Conservation (phyloP, 345 rosid genomes). For the Capsella bursapastoris region DNA sequence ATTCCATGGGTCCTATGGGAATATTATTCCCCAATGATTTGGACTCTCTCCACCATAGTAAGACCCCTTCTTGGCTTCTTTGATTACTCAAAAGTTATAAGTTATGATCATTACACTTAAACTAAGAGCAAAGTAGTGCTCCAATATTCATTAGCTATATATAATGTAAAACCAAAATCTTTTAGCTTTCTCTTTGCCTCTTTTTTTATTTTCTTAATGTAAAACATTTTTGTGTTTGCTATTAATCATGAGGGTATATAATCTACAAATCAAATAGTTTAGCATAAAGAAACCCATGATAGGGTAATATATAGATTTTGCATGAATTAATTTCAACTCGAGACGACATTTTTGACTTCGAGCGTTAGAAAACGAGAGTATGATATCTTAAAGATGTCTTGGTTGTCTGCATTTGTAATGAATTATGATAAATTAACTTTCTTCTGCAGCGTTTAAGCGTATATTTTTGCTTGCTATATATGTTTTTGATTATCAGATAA, state of each 20-base stretch:
- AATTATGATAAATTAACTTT: background rate
- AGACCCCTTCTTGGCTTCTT: constrained; percentile 24
- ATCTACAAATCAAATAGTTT: constrained; percentile 11
- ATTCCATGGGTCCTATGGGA: constrained; percentile 37
- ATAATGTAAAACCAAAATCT: constrained; percentile 35
- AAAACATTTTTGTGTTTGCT: constrained; percentile 13
- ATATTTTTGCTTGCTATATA: background rate
- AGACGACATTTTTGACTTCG: constrained; percentile 46
- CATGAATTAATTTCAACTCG: constrained; percentile 31
- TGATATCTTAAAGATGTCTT: constrained; percentile 20
- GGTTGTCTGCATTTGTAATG: constrained; percentile 18
- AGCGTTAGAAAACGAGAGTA: constrained; percentile 20
- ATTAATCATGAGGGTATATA: constrained; percentile 16
- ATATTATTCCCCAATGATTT: constrained; percentile 52
- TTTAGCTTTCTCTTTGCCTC: constrained; percentile 17
- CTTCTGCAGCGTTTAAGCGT: background rate
- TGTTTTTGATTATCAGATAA: background rate
- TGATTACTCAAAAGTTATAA: constrained; percentile 37
- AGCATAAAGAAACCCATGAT: constrained; percentile 23
- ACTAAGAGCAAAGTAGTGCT: constrained; percentile 40
- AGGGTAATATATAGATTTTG: constrained; percentile 1
- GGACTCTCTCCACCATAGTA: constrained; percentile 37
- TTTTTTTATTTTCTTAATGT: background rate
- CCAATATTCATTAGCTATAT: constrained; percentile 22
- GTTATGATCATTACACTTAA: constrained; percentile 39